These are phyloP conservation scores for Volvox reticuliferus DNA, from an alignment of 139 green algal genomes.

Conservation along the genomic window DNA sequence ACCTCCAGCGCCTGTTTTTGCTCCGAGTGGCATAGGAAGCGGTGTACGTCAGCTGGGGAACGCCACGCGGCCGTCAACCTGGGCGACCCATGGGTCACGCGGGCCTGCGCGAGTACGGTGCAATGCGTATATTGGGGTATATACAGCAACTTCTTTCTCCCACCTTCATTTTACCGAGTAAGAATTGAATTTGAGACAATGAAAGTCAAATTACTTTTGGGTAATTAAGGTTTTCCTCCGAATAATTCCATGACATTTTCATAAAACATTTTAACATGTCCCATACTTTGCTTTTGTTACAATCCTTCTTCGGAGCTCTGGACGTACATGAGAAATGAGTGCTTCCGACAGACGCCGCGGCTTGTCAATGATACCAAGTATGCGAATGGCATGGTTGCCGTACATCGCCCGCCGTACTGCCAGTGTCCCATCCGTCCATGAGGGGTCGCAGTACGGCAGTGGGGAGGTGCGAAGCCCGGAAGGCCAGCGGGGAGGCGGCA, in stretches of 20 bases:
- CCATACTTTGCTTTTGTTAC: too few species aligned
- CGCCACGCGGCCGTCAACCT: conserved; percentile 19
- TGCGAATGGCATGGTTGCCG: background rate
- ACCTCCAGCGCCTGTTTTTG: conserved; percentile 16
- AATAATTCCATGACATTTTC: too few species aligned
- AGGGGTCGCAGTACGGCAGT: background rate
- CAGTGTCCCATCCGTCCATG: background rate
- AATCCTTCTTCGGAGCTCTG: too few species aligned
- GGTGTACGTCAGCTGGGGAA: conserved; percentile 8
- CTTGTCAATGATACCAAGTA: background rate
- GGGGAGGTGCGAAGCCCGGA: background rate
- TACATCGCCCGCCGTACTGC: background rate
- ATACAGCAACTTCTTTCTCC: too few species aligned
- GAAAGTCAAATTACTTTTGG: too few species aligned
- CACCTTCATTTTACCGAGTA: too few species aligned
- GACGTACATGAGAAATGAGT: background rate
- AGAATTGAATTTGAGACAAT: too few species aligned
- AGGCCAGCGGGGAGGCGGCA: conserved; percentile 37
- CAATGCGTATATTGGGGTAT: too few species aligned
- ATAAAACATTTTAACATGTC: too few species aligned
- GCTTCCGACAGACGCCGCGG: conserved; percentile 1
- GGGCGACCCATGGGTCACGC: background rate
- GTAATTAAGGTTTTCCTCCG: too few species aligned
- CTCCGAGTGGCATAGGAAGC: conserved; percentile 41
- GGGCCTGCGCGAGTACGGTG: background rate